Evolutionary conservation across 305 asterid species (phyloP).

Genomic region (Fraxinus latifolia): DNA sequence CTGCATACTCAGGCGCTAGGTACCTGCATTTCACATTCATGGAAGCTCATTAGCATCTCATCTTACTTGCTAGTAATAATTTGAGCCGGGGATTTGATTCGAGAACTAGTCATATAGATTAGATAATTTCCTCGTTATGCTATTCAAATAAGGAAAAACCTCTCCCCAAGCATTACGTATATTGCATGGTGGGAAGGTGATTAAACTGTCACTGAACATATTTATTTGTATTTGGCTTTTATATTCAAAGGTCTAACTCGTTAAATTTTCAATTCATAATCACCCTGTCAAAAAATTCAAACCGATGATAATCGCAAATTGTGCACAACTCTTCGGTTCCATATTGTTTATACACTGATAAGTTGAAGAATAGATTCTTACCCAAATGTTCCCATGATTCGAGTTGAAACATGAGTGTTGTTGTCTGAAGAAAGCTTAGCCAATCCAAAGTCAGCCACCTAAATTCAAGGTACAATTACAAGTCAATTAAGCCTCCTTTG

Average conservation of each 20-base stretch:
- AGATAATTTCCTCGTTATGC: background rate
- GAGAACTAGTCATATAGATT: background rate
- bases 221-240: background rate
- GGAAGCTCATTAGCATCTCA: background rate
- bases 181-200: background rate
- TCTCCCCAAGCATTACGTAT: background rate
- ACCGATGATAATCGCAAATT: background rate
- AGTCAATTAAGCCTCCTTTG: background rate
- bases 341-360: background rate
- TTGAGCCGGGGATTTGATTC: background rate
- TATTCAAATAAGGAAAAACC: background rate
- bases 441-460: conserved; percentile 79
- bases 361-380: conserved; percentile 11
- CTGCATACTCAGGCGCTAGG: conserved; percentile 70
- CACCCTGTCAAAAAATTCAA: background rate
- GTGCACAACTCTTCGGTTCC: background rate
- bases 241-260: background rate
- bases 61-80: background rate
- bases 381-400: conserved; percentile 81
- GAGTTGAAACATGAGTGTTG: conserved; percentile 64
- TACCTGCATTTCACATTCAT: conserved; percentile 34
- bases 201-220: background rate
- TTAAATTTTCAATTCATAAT: background rate
- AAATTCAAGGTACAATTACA: background rate
- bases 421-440: conserved; percentile 66